Percentiles rank a stretch among this genome's conserved stretches.
Evolutionary conservation across 164 flowering plant genomes (phyloP).

Genomic region (Cinnamomum chago): DNA sequence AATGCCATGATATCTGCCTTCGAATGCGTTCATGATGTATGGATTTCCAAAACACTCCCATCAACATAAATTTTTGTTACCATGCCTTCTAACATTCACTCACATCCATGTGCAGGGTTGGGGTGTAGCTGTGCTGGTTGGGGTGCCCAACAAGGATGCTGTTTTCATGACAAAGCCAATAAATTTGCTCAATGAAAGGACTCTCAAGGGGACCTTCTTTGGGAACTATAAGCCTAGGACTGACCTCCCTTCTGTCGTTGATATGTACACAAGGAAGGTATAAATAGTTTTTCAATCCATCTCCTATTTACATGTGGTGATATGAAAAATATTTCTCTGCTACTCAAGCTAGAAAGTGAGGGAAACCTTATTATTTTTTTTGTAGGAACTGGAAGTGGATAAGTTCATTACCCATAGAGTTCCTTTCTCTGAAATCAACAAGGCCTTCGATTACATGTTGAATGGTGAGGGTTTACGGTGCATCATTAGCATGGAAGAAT

Average conservation of each 20-base stretch:
- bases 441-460: constrained; percentile 38
- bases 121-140: constrained; percentile 76
- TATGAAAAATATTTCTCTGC: too few relatives aligned
- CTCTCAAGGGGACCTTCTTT: constrained; percentile 35
- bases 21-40: constrained; percentile 50
- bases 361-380: neutral
- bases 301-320: constrained; percentile 12
- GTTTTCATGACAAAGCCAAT: constrained; percentile 59
- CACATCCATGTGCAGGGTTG: constrained; percentile 38
- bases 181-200: constrained; percentile 42
- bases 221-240: constrained; percentile 34
- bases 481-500: constrained; percentile 32
- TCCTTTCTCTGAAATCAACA: constrained; percentile 29
- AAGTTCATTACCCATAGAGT: constrained; percentile 30
- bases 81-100: neutral
- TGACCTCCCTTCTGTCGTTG: constrained; percentile 29
- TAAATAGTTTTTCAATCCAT: neutral
- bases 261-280: constrained; percentile 30
- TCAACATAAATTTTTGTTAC: neutral
- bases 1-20: constrained; percentile 55
- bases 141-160: constrained; percentile 58
- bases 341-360: too few relatives aligned
- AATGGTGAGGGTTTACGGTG: constrained; percentile 29
- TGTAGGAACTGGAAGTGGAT: constrained; percentile 21
- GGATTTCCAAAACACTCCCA: neutral